A percentile compares a stretch with the other conserved stretches of the same genome.
phyloP scores from a whole-genome alignment of 768 basidiomycete genomes.

The Pulveroboletus sp. region DNA sequence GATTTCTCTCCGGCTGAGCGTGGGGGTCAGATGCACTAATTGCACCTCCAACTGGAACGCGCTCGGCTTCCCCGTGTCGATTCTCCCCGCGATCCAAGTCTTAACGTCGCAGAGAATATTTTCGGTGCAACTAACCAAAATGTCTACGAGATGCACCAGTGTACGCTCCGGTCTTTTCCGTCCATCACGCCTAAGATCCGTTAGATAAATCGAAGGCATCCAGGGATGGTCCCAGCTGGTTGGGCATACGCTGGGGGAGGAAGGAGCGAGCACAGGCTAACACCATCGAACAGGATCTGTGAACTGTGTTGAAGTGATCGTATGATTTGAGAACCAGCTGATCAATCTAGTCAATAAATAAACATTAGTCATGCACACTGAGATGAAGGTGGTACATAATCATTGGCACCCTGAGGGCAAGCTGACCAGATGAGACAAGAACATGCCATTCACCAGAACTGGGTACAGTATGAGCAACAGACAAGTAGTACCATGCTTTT shows the following conservation, averaged over 20 bases:
- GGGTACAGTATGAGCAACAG: too few relatives aligned
- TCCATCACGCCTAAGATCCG: neutral
- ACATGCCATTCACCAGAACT: too few relatives aligned
- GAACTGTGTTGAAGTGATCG: too few relatives aligned
- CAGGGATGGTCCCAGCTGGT: slow-evolving; percentile 60
- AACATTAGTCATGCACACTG: too few relatives aligned
- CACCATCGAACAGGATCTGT: too few relatives aligned
- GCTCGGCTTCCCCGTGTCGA: slow-evolving; percentile 59
- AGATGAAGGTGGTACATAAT: too few relatives aligned
- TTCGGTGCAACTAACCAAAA: slow-evolving; percentile 43
- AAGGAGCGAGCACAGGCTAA: slow-evolving; percentile 65
- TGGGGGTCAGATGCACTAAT: slow-evolving; percentile 35
- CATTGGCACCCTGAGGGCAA: too few relatives aligned
- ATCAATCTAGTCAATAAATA: too few relatives aligned
- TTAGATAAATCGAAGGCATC: slow-evolving; percentile 57
- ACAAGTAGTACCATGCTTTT: too few relatives aligned
- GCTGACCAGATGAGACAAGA: too few relatives aligned
- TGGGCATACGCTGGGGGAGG: slow-evolving; percentile 69
- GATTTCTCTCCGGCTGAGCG: neutral
- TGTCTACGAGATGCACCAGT: slow-evolving; percentile 49
- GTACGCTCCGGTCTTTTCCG: slow-evolving; percentile 35
- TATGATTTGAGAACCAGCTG: too few relatives aligned
- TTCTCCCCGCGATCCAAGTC: slow-evolving; percentile 55
- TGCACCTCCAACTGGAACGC: slow-evolving; percentile 68
- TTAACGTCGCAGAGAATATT: slow-evolving; percentile 55